Conservation (phyloP, 805 yeast species). For the Zygoascus biomembranicola region DNA sequence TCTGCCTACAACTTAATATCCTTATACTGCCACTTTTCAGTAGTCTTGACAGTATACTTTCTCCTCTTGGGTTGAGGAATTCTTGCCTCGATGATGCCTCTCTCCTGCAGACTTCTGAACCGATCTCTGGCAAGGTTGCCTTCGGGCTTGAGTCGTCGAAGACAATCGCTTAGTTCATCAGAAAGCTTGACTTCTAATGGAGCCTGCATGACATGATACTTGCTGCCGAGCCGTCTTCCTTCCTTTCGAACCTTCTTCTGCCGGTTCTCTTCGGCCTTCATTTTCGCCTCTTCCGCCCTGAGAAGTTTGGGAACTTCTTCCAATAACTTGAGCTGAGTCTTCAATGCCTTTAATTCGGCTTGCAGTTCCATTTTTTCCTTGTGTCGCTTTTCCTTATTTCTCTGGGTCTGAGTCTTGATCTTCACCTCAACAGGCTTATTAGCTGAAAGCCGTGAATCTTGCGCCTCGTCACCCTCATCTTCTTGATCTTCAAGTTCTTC, state of each 20-base stretch:
- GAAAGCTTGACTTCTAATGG: slow-evolving; percentile 71
- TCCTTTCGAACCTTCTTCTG: slow-evolving; percentile 13
- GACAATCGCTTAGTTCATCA: slow-evolving; percentile 78
- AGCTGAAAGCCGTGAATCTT: slow-evolving; percentile 35
- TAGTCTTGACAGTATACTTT: slow-evolving; percentile 62
- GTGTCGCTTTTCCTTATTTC: slow-evolving; percentile 62
- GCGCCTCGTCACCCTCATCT: slow-evolving; percentile 25
- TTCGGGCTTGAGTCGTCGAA: slow-evolving; percentile 81
- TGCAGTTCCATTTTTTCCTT: slow-evolving; percentile 41
- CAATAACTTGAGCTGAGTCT: slow-evolving; percentile 52
- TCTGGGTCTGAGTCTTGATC: slow-evolving; percentile 68
- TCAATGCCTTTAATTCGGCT: slow-evolving; percentile 47
- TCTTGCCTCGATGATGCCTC: slow-evolving; percentile 83
- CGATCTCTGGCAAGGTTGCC: slow-evolving; percentile 80
- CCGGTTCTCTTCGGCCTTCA: slow-evolving; percentile 15
- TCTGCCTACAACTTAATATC: slow-evolving; percentile 41
- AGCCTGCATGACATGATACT: slow-evolving; percentile 39
- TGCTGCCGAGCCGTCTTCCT: slow-evolving; percentile 30
- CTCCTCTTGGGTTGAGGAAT: slow-evolving; percentile 57
- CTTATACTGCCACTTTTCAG: slow-evolving; percentile 91
- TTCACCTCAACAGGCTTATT: slow-evolving; percentile 62
- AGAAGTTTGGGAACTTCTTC: slow-evolving; percentile 34
- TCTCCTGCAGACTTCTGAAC: slow-evolving; percentile 69
- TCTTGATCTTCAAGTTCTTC: slow-evolving; percentile 17
- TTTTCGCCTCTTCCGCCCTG: slow-evolving; percentile 15